These are phyloP conservation scores for Novymonas esmeraldas DNA, from an alignment of 208 protist genomes.

Conservation along the genomic window DNA sequence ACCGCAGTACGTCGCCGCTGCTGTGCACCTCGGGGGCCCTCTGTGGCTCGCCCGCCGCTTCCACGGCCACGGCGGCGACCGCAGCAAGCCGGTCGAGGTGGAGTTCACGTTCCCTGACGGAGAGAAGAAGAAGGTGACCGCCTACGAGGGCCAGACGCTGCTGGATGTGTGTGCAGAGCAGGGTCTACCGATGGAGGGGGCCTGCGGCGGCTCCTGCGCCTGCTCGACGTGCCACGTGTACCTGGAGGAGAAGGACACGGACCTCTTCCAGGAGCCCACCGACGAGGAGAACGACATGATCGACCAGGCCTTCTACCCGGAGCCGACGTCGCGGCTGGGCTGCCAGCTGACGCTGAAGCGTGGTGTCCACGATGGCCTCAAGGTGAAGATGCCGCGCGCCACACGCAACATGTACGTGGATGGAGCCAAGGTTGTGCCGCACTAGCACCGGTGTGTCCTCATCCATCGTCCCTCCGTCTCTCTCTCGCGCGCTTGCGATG, in stretches of 20 bases:
- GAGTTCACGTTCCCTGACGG: conserved; percentile 66
- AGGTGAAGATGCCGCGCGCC: conserved; percentile 76
- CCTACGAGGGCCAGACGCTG: conserved; percentile 93
- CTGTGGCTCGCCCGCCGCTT: conserved; percentile 37
- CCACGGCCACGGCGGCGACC: conserved; percentile 67
- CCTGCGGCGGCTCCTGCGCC: conserved; percentile 95
- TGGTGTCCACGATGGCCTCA: conserved; percentile 80
- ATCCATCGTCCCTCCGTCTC: no score
- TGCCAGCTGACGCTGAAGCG: conserved; percentile 82
- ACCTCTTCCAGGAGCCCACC: conserved; percentile 88
- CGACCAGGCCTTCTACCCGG: conserved; percentile 88
- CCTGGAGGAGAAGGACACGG: conserved; percentile 80
- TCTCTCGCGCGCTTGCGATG: no score
- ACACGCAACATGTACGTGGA: conserved; percentile 95
- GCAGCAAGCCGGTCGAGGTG: conserved; percentile 60
- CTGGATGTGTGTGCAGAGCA: conserved; percentile 94
- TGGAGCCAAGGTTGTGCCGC: conserved; percentile 78
- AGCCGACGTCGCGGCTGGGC: conserved; percentile 85
- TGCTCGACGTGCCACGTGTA: conserved; percentile 99
- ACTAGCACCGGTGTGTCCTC: no score
- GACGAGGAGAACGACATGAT: conserved; percentile 96
- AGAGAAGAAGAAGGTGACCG: conserved; percentile 50
- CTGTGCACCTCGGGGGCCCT: neutral
- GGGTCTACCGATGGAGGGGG: conserved; percentile 95
- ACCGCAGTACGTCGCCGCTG: neutral